phyloP scores from a whole-genome alignment of 1,139 yeast species.

The Geotrichum reessii region DNA sequence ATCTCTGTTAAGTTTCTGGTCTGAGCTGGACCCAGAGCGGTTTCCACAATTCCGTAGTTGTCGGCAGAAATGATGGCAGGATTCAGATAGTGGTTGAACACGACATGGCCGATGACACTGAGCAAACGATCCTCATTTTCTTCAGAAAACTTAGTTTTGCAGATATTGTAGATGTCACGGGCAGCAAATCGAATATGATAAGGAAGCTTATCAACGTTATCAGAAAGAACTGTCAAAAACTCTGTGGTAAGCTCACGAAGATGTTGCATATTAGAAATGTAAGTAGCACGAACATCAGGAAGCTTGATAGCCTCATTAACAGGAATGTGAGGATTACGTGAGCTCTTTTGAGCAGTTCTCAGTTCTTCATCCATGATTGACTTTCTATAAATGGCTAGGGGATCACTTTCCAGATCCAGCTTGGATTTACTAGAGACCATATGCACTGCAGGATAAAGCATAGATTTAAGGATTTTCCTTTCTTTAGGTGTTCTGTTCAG shows the following conservation, averaged over 20 bases:
- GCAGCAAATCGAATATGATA: constrained; percentile 52
- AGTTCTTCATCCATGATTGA: constrained; percentile 47
- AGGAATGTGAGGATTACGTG: constrained; percentile 43
- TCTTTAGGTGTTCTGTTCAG: constrained; percentile 59
- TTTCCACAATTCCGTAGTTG: constrained; percentile 49
- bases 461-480: constrained; percentile 47
- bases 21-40: constrained; percentile 35
- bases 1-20: constrained; percentile 55
- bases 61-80: constrained; percentile 68
- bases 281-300: constrained; percentile 59
- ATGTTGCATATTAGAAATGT: constrained; percentile 66
- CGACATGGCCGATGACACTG: constrained; percentile 63
- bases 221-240: constrained; percentile 45
- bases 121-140: constrained; percentile 46
- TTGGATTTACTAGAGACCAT: constrained; percentile 53
- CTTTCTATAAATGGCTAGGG: constrained; percentile 49
- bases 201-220: constrained; percentile 50
- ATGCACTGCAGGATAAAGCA: constrained; percentile 50
- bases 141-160: constrained; percentile 46
- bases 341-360: constrained; percentile 38
- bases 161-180: constrained; percentile 37
- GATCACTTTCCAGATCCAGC: constrained; percentile 73
- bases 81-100: constrained; percentile 58
- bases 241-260: constrained; percentile 68
- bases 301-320: constrained; percentile 76